Percentiles rank a stretch among this genome's conserved stretches.
phyloP scores from a whole-genome alignment of 2,329 filamentous ascomycete genomes.

The Karstenula rhodostoma region DNA sequence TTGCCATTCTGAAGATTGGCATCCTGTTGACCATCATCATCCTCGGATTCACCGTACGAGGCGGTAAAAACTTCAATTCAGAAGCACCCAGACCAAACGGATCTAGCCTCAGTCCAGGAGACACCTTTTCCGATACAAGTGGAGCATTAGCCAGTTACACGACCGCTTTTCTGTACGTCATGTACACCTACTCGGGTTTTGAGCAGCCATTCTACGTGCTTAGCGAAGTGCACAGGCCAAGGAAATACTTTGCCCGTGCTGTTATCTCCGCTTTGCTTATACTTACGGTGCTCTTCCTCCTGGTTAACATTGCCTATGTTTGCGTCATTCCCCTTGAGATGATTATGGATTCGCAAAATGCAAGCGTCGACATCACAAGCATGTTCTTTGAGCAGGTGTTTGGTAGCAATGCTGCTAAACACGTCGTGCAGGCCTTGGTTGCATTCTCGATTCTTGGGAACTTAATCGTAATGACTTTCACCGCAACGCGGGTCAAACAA shows the following conservation, averaged over 20 bases:
- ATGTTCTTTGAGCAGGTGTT: slow-evolving; percentile 32
- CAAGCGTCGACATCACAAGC: slow-evolving; percentile 14
- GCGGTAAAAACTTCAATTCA: slow-evolving; percentile 5
- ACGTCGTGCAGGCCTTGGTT: slow-evolving; percentile 47
- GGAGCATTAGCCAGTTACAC: slow-evolving; percentile 41
- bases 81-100: background rate
- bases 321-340: slow-evolving; percentile 37
- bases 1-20: slow-evolving; percentile 59
- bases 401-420: slow-evolving; percentile 31
- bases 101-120: slow-evolving; percentile 26
- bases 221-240: slow-evolving; percentile 24
- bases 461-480: slow-evolving; percentile 66
- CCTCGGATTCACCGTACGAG: slow-evolving; percentile 42
- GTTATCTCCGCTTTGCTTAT: slow-evolving; percentile 11
- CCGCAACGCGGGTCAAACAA: slow-evolving; percentile 64
- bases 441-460: slow-evolving; percentile 62
- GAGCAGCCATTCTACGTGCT: slow-evolving; percentile 55
- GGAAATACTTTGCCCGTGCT: slow-evolving; percentile 17
- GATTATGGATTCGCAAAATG: slow-evolving; percentile 2
- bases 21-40: slow-evolving; percentile 59
- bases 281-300: slow-evolving; percentile 46
- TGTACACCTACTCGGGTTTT: slow-evolving; percentile 54
- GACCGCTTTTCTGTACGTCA: slow-evolving; percentile 54
- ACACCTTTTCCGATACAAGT: slow-evolving; percentile 24
- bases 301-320: slow-evolving; percentile 56